A percentile compares a stretch with the other conserved stretches of the same genome.
Evolutionary conservation across 306 rosid species (phyloP).

Genomic region (Canavalia gladiata): DNA sequence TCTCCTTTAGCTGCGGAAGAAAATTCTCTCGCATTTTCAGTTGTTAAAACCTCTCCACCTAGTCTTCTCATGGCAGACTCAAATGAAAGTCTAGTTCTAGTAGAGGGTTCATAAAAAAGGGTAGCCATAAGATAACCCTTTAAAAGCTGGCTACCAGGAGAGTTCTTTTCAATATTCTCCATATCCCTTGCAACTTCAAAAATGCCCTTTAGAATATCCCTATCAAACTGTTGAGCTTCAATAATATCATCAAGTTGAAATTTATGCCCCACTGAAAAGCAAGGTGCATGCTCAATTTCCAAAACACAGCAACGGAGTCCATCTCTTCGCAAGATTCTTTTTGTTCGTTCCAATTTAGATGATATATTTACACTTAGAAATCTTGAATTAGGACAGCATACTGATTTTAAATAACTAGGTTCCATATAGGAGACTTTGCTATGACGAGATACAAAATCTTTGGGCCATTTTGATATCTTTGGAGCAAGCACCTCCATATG

Average conservation of each 20-base stretch:
- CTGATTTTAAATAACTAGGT: constrained; percentile 41
- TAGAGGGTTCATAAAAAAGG: constrained; percentile 90
- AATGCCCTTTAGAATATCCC: constrained; percentile 71
- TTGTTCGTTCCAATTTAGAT: constrained; percentile 44
- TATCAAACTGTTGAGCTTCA: constrained; percentile 88
- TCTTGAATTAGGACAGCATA: constrained; percentile 43
- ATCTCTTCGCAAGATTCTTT: constrained; percentile 41
- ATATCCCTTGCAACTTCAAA: constrained; percentile 81
- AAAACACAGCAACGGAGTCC: constrained; percentile 53
- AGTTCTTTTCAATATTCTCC: constrained; percentile 82
- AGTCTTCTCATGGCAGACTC: constrained; percentile 97
- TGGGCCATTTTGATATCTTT: constrained; percentile 44
- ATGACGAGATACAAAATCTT: constrained; percentile 42
- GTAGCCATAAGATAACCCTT: constrained; percentile 95
- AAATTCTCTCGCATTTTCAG: constrained; percentile 94
- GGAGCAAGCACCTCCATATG: constrained; percentile 53
- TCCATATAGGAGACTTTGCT: constrained; percentile 44
- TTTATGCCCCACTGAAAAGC: constrained; percentile 65
- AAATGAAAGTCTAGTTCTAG: constrained; percentile 92
- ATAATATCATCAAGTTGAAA: constrained; percentile 86
- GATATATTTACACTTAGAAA: constrained; percentile 44
- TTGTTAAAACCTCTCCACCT: constrained; percentile 92
- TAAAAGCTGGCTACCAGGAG: constrained; percentile 81
- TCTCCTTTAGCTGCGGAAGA: constrained; percentile 96
- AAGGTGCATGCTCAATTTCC: constrained; percentile 48